Percentiles rank a stretch among this genome's conserved stretches.
Conservation (phyloP, 78 protist genomes). For the Monosiga brevicollis region DNA sequence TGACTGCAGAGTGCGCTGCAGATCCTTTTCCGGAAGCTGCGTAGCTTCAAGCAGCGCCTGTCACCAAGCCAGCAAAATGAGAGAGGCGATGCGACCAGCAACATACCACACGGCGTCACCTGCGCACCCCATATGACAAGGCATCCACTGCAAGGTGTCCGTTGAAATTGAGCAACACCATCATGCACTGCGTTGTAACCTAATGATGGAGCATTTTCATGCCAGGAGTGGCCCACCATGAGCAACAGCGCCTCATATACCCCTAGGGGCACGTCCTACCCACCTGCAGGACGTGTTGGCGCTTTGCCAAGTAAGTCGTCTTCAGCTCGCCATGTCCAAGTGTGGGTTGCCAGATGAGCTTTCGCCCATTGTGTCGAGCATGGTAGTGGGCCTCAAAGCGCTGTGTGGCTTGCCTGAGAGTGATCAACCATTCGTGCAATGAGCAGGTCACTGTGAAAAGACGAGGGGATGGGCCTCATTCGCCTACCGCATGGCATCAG, state of each 20-base stretch:
- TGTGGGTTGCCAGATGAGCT: constrained; percentile 71
- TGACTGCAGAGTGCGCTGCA: constrained; percentile 28
- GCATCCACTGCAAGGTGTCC: neutral
- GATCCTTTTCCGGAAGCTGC: constrained; percentile 2
- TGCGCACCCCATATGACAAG: neutral
- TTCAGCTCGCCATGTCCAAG: constrained; percentile 18
- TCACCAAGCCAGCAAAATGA: neutral
- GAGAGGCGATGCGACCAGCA: neutral
- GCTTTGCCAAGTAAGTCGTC: too few relatives aligned
- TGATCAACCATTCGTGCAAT: too few relatives aligned
- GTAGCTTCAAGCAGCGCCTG: constrained; percentile 17
- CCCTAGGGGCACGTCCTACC: constrained; percentile 56
- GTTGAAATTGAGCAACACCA: constrained; percentile 32
- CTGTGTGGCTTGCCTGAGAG: neutral
- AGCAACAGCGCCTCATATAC: constrained; percentile 66
- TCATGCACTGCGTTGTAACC: constrained; percentile 20
- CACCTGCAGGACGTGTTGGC: neutral
- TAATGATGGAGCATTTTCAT: constrained; percentile 5
- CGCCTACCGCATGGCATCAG: neutral
- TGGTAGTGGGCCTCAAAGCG: constrained; percentile 64
- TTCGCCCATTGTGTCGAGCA: constrained; percentile 65
- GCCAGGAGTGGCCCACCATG: too few relatives aligned
- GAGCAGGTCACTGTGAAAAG: neutral
- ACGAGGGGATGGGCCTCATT: neutral
- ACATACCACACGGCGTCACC: neutral